Evolutionary conservation across 139 green algal genomes (phyloP), one percentile per base, ranked within the genome.

Genomic region (Volvox africanus): DNA sequence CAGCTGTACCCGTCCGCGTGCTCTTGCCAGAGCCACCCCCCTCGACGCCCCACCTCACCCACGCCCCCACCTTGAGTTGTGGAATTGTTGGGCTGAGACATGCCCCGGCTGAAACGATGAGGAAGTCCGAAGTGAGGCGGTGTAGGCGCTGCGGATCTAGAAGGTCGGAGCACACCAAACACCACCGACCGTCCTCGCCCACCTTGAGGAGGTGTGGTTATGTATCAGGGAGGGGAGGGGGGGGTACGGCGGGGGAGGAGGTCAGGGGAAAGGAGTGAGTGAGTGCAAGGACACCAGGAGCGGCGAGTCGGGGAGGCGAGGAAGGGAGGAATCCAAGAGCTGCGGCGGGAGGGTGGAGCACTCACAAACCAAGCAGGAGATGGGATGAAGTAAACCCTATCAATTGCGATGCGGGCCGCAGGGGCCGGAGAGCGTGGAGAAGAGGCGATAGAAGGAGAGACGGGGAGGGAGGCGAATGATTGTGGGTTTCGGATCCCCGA

Each of bases 81-180:
- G 86, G 86, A 14, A 90, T 6, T 22, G 61, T 28, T 2, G 37
- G 86, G 44, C 30, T 75, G 71, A 90, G 73, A 75, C 86, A 90
- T 21, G 86, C 86, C 20, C 86, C 86, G 20, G 35, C 20, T 37
- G 35, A 73, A 37, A 90, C 69, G 36, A 90, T 55, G 21, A 90
- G 86, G 36, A 28, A 77, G 86, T 90, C 86, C 24, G 73, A 30
- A 1, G 86, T 83, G 50, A 90, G 86, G 73, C 86, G 86, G 86
- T 90, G 86, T 69, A 90, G 86, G 30, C 86, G 86, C 73, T 61
- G n/a, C n/a, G 86, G 86, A 69, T 90, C 73, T 69, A 90, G 71
- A 30, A 90, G 73, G 73, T 90, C 86, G 30, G 50, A 50, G 30
- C 86, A 90, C 73, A 90, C 86, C 3, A 90, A 26, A 0, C 32